Evolutionary conservation across 169 alveolate species (phyloP).

Genomic region (Perkinsus marinus): DNA sequence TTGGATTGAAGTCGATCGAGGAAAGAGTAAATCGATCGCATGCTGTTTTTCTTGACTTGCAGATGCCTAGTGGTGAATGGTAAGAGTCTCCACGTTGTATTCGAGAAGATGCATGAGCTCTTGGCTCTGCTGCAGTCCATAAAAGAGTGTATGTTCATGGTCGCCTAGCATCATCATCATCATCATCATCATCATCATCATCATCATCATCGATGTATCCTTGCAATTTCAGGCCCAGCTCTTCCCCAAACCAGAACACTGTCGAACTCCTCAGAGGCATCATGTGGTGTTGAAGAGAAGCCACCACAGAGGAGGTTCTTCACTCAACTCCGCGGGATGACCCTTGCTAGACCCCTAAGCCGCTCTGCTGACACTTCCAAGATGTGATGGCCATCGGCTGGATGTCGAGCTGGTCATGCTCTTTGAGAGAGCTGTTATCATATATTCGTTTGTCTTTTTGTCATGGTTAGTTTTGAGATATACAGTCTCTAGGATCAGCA

Average conservation of each 20-base stretch:
- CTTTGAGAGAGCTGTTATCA: not conserved
- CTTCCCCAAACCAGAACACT: not conserved
- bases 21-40: not conserved
- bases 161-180: no score
- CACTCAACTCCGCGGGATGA: not conserved
- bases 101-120: not conserved
- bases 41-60: no score
- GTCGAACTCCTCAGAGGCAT: not conserved
- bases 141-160: not conserved
- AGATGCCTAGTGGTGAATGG: not conserved
- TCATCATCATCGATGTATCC: no score
- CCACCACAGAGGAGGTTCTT: not conserved
- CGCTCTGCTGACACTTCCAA: not conserved
- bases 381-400: not conserved
- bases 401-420: not conserved
- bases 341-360: not conserved
- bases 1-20: no score
- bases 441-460: not conserved
- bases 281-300: not conserved
- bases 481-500: no score
- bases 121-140: not conserved
- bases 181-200: no score
- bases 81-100: not conserved
- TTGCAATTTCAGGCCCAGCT: not conserved
- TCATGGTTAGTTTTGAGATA: no score